Conservation (phyloP, 805 yeast genomes). For the Cyberlindnera sargentensis region DNA sequence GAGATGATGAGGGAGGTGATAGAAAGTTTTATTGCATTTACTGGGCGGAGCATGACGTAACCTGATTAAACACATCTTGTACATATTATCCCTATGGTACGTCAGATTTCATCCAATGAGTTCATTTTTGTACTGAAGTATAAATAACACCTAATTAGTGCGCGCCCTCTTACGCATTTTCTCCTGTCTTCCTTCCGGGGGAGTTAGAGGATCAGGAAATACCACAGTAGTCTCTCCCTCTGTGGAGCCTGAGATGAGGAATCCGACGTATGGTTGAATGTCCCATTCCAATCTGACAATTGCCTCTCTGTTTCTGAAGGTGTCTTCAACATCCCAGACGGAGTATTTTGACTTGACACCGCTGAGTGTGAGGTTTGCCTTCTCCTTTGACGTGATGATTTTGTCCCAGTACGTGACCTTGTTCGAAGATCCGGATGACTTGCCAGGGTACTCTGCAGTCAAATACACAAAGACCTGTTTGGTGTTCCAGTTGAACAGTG, state of each 20-base stretch:
- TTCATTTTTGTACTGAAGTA: too few species aligned
- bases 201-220: constrained; percentile 14
- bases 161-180: constrained; percentile 9
- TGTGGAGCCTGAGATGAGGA: constrained; percentile 61
- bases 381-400: constrained; percentile 53
- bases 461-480: constrained; percentile 91
- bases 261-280: constrained; percentile 87
- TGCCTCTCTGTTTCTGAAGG: constrained; percentile 56
- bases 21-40: too few species aligned
- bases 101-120: too few species aligned
- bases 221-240: constrained; percentile 18
- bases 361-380: constrained; percentile 48
- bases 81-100: too few species aligned
- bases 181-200: constrained; percentile 6
- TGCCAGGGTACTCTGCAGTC: constrained; percentile 68
- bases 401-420: constrained; percentile 88
- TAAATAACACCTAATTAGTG: neutral
- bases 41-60: too few species aligned
- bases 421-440: constrained; percentile 35
- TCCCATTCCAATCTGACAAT: constrained; percentile 76
- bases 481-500: constrained; percentile 93
- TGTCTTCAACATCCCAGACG: constrained; percentile 75
- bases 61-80: too few species aligned
- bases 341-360: constrained; percentile 66
- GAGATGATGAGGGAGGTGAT: too few species aligned